phyloP scores from a whole-genome alignment of 306 rosid species.

The Cucumis cinereus region DNA sequence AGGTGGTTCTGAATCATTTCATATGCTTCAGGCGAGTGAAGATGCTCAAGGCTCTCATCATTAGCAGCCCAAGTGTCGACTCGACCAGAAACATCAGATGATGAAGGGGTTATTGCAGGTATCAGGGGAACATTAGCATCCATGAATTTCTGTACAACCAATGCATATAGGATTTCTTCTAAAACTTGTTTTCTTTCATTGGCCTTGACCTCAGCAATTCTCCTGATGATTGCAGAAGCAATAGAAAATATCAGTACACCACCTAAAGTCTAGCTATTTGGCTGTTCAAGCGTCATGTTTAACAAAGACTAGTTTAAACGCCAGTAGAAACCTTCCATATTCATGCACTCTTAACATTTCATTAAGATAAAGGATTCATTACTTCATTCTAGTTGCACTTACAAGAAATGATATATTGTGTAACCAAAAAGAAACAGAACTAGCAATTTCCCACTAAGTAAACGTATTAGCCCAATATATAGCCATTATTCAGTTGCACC shows the following conservation, averaged over 20 bases:
- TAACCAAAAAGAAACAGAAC: not conserved
- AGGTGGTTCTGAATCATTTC: constrained; percentile 86
- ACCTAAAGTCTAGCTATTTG: not conserved
- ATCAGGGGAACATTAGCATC: constrained; percentile 61
- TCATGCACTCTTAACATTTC: not conserved
- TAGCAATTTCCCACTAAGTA: not conserved
- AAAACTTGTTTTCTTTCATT: constrained; percentile 64
- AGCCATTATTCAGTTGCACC: not conserved
- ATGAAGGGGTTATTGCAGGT: constrained; percentile 35
- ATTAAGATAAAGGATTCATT: not conserved
- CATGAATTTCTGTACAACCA: constrained; percentile 85
- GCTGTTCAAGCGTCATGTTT: not conserved
- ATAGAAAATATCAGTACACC: not conserved
- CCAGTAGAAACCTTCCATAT: not conserved
- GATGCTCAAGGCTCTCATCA: constrained; percentile 53
- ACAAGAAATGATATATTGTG: not conserved
- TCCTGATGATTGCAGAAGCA: constrained; percentile 34
- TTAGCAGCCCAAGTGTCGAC: constrained; percentile 68
- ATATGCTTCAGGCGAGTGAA: constrained; percentile 71
- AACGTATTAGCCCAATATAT: not conserved
- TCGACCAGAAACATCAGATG: constrained; percentile 32
- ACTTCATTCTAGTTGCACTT: not conserved
- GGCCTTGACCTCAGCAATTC: constrained; percentile 85
- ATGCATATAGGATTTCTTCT: constrained; percentile 71
- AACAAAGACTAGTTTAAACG: not conserved